phyloP scores from a whole-genome alignment of 768 basidiomycete genomes.

The Fibroporia radiculosa region DNA sequence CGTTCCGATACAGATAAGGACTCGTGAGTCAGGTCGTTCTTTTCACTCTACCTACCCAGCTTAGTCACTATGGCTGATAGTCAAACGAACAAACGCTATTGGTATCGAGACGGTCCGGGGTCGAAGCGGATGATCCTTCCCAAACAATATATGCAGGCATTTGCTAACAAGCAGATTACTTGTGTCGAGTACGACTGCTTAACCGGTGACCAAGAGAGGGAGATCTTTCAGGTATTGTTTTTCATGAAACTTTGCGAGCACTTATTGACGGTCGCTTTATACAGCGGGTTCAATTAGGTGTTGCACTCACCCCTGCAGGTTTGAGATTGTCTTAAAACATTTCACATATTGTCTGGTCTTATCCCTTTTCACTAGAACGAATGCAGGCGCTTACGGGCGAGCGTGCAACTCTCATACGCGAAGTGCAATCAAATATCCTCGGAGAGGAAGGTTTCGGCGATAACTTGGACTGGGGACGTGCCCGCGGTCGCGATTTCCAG shows the following conservation, averaged over 20 bases:
- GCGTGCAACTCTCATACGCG: constrained; percentile 51
- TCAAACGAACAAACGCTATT: constrained; percentile 40
- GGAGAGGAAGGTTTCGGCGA: constrained; percentile 30
- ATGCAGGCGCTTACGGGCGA: constrained; percentile 57
- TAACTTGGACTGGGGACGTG: constrained; percentile 28
- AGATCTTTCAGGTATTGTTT: constrained; percentile 56
- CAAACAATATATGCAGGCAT: constrained; percentile 43
- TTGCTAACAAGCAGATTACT: constrained; percentile 61
- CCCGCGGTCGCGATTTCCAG: constrained; percentile 32
- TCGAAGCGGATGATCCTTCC: constrained; percentile 33
- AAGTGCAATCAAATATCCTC: constrained; percentile 41
- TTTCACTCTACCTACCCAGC: neutral
- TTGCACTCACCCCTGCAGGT: constrained; percentile 68
- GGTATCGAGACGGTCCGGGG: constrained; percentile 30
- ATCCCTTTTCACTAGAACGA: constrained; percentile 37
- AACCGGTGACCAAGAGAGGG: constrained; percentile 48
- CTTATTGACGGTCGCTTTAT: neutral
- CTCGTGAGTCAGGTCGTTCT: constrained; percentile 8
- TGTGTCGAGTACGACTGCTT: constrained; percentile 63
- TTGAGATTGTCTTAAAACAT: neutral
- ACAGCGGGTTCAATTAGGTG: constrained; percentile 70
- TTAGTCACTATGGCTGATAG: constrained; percentile 15
- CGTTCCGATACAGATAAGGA: constrained; percentile 9
- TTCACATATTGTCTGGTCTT: neutral
- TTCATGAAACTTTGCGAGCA: neutral